These are phyloP conservation scores for Crithidia thermophila DNA, from an alignment of 208 protist genomes.

Conservation along the genomic window DNA sequence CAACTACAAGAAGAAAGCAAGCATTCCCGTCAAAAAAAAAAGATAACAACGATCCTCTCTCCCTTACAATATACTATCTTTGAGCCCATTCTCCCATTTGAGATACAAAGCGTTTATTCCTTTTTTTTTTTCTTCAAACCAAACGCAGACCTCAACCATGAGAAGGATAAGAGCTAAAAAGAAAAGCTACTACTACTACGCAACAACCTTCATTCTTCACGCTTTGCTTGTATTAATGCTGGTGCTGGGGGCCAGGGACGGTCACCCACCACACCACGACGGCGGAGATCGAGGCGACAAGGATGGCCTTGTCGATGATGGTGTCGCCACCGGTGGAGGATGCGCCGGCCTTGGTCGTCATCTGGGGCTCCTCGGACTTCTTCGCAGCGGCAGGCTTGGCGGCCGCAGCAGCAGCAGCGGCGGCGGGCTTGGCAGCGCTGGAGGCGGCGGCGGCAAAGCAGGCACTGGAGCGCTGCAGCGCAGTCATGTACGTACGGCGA, in stretches of 20 bases:
- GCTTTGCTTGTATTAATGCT: constrained; percentile 57
- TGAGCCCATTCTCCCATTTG: not conserved
- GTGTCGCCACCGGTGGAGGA: constrained; percentile 61
- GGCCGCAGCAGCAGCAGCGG: constrained; percentile 18
- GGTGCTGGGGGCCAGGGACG: constrained; percentile 60
- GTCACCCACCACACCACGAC: constrained; percentile 62
- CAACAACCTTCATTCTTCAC: too few species aligned
- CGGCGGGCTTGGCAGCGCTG: constrained; percentile 10
- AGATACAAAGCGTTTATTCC: not conserved
- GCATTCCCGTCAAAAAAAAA: not conserved
- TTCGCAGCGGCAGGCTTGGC: constrained; percentile 30
- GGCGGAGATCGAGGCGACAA: constrained; percentile 38
- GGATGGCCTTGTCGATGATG: constrained; percentile 67
- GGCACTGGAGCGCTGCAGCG: constrained; percentile 27
- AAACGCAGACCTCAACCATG: not conserved
- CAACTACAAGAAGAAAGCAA: not conserved
- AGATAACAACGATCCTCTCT: not conserved
- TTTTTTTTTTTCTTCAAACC: not conserved
- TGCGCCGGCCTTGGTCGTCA: constrained; percentile 61
- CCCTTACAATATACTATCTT: constrained; percentile 7
- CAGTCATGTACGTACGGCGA: constrained; percentile 39
- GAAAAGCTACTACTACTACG: constrained; percentile 19
- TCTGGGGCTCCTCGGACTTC: constrained; percentile 23
- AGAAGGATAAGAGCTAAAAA: not conserved
- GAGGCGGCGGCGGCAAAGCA: constrained; percentile 13